Base-by-base conservation (phyloP, 1,284 basidiomycete genomes). In the Amylostereum areolatum region DNA sequence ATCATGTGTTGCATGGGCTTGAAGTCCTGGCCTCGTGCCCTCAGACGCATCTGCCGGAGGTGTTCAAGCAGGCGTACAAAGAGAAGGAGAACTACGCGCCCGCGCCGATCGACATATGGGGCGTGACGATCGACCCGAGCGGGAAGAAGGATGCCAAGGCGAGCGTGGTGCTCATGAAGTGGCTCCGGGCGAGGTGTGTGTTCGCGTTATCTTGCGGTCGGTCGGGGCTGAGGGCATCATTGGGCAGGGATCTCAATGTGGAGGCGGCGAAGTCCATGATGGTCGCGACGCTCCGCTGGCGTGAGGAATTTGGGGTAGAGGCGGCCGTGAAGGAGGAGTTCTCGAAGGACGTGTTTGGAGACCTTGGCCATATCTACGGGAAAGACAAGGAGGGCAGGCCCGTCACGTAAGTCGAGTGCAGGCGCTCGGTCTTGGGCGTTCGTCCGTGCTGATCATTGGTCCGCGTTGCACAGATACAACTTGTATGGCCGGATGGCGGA, bases 81-180 rank as follows among this genome's bases (percentile, higher is more conserved):
- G 77, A 85, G 41, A 72, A 78, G 45, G 61, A 71, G 3, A 67
- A 75, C 41, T 78, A 74, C 12, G 73, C 68, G 51, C 68, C 70
- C 1, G 71, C 68, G 3, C 67, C 80, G 8, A 72, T 85, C 54
- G 74, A 64, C 3, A 64, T 90, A 49, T 91, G 88, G 88, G 83
- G 85, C 27, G 76, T 90, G 31, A 63, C 62, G 0, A 75, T 91
- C 40, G 75, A 85, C 63, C 83, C 55, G 5, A 70, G 70, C 47
- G 71, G 77, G 12, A 51, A 56, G 36, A 66, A 63, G 36, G 74
- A 85, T 62, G 80, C 85, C 1, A 74, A 76, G 7, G 76, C 78
- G 42, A 88, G 83, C 57, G 85, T 89, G 24, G 59, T 89, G 5
- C 70, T 90, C 40, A 78, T 86, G 77, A 90, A 90, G 62, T 90